Evolutionary conservation across 2,329 filamentous ascomycete genomes (phyloP), one percentile per base, ranked within the genome.

Genomic region (Diatrype stigma): DNA sequence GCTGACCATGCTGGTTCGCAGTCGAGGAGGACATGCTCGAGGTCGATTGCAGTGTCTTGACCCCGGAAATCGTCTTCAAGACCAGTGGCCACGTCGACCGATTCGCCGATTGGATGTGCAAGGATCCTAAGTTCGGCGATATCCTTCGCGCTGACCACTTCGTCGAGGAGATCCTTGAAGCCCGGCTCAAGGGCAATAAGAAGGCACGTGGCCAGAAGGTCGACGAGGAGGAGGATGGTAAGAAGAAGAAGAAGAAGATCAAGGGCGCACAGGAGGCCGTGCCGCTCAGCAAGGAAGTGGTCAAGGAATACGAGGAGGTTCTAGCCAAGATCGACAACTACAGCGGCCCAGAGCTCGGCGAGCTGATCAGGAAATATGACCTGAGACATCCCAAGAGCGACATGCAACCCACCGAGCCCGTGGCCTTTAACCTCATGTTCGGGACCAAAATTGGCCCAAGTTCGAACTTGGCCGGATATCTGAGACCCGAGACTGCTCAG

Each of bases 71-170:
- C 45, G 90, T 99, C 35, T 82, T 99, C 66, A 96, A 97, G 81
- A 96, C 93, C 49, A 89, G 85, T 70, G 94, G 94, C 57, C 94
- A 99, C 74, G 94, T 97, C 59, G 93, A 96, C 72, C 96, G 96
- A 73, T 97, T 97, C 67, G 89, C 90, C 72, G 93, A 97, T 71
- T 97, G 89, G 90, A 96, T 97, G 92, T 96, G 90, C 85, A 96
- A 96, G 73, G 94, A 99, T 71, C 90, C 93, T 56, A 95, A 96
- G 80, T 96, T 87, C 64, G 94, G 94, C 68, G 94, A 99, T 71
- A 96, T 96, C 66, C 85, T 99, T 69, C 85, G 94, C 61, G 91
- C 94, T 52, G 94, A 99, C 68, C 94, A 99, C 76, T 83, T 97
- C 63, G 92, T 99, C 60, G 92, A 97, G 78, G 90, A 96, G 63